Evolutionary conservation across 2,329 filamentous ascomycete genomes (phyloP).

Genomic region (Diaporthe citrichinensis): DNA sequence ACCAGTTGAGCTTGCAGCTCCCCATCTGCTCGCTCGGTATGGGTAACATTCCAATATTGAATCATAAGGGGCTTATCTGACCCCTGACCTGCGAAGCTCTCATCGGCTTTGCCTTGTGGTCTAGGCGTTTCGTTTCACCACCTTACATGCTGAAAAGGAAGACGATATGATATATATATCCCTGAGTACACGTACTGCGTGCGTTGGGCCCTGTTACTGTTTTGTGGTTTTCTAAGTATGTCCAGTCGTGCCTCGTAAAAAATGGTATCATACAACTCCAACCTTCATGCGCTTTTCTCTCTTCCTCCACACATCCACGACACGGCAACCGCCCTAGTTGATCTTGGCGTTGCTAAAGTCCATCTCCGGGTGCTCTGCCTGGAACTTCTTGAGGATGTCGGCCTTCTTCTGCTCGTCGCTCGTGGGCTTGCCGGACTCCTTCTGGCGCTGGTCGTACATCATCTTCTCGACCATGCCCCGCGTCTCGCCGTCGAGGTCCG

Average conservation of each 20-base stretch:
- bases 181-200: background rate
- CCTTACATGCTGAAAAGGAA: slow-evolving; percentile 61
- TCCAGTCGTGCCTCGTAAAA: slow-evolving; percentile 29
- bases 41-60: slow-evolving; percentile 70
- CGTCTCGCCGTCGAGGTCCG: slow-evolving; percentile 95
- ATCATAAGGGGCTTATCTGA: slow-evolving; percentile 71
- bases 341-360: slow-evolving; percentile 81
- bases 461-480: slow-evolving; percentile 99
- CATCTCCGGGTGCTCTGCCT: slow-evolving; percentile 82
- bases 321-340: slow-evolving; percentile 53
- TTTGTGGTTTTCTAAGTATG: slow-evolving; percentile 14
- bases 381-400: slow-evolving; percentile 94
- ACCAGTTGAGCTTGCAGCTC: slow-evolving; percentile 58
- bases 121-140: slow-evolving; percentile 74
- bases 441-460: slow-evolving; percentile 99
- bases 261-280: slow-evolving; percentile 38
- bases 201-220: background rate
- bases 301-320: background rate
- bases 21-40: slow-evolving; percentile 68
- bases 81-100: slow-evolving; percentile 55
- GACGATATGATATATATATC: background rate
- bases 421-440: slow-evolving; percentile 89
- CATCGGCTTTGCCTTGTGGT: slow-evolving; percentile 54
- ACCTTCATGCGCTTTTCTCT: background rate
- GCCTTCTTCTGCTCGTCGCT: slow-evolving; percentile 97